Conservation (phyloP, 495 filamentous ascomycete species). For the Durotheca rogersii region DNA sequence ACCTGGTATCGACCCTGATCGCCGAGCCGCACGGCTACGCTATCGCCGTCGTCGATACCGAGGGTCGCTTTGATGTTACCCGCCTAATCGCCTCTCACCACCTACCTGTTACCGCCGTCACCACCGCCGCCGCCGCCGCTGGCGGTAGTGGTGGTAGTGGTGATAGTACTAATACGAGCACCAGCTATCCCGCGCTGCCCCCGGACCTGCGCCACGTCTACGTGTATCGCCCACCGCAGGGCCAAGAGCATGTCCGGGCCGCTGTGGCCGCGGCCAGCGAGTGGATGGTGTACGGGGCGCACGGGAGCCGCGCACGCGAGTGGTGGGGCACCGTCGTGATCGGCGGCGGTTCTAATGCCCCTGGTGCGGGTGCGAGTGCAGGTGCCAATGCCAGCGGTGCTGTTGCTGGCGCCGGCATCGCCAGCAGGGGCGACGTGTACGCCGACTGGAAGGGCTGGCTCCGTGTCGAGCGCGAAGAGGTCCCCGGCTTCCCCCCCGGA, state of each 20-base stretch:
- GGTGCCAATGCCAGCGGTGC: constrained; percentile 7
- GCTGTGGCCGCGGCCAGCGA: constrained; percentile 38
- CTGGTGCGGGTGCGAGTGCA: constrained; percentile 20
- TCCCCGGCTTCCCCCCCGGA: constrained; percentile 50
- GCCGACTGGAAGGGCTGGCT: constrained; percentile 53
- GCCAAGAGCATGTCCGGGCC: constrained; percentile 22
- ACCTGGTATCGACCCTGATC: constrained; percentile 60
- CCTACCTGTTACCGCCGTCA: constrained; percentile 2
- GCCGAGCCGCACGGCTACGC: constrained; percentile 54
- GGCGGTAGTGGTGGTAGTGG: background rate
- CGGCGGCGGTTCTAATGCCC: constrained; percentile 34
- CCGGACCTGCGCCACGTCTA: constrained; percentile 44
- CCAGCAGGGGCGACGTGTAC: constrained; percentile 32
- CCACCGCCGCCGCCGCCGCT: background rate
- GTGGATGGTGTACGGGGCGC: constrained; percentile 51
- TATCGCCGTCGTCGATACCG: constrained; percentile 69
- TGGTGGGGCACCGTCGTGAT: constrained; percentile 54
- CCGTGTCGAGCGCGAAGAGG: constrained; percentile 45
- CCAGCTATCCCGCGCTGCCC: constrained; percentile 22
- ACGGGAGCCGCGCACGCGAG: constrained; percentile 46
- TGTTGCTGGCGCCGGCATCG: constrained; percentile 11
- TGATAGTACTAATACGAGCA: background rate
- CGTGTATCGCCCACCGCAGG: constrained; percentile 38
- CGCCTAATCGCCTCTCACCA: constrained; percentile 44
- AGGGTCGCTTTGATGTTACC: constrained; percentile 63